phyloP scores from a whole-genome alignment of 2,329 filamentous ascomycete species.

The Fusarium subtropicale region DNA sequence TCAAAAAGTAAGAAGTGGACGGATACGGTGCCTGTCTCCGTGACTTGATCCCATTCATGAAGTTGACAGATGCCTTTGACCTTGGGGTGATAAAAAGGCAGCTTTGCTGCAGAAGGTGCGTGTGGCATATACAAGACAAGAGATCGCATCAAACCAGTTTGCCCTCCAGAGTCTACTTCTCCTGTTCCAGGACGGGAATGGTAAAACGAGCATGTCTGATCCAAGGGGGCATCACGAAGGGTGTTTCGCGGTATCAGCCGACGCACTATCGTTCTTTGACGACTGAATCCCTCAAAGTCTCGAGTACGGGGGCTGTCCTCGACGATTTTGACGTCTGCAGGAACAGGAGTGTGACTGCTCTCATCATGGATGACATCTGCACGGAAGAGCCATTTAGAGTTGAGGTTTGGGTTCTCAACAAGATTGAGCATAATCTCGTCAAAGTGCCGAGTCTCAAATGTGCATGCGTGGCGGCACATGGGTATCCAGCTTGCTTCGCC shows the following conservation, averaged over 20 bases:
- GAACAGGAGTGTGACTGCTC: slow-evolving; percentile 32
- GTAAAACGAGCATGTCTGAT: slow-evolving; percentile 87
- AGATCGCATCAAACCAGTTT: slow-evolving; percentile 47
- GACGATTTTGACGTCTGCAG: background rate
- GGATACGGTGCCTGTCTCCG: slow-evolving; percentile 63
- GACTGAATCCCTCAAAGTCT: slow-evolving; percentile 46
- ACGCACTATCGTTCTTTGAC: slow-evolving; percentile 76
- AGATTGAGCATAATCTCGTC: slow-evolving; percentile 77
- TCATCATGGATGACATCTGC: slow-evolving; percentile 74
- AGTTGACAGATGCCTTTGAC: slow-evolving; percentile 80
- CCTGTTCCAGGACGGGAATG: slow-evolving; percentile 38
- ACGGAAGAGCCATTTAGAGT: slow-evolving; percentile 80
- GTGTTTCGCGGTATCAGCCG: slow-evolving; percentile 85
- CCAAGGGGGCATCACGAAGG: slow-evolving; percentile 76
- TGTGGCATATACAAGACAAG: slow-evolving; percentile 83
- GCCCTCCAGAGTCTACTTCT: slow-evolving; percentile 28
- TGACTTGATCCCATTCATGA: slow-evolving; percentile 69
- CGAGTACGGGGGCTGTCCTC: background rate
- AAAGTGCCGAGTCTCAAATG: slow-evolving; percentile 73
- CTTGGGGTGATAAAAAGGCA: slow-evolving; percentile 90
- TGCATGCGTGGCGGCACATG: slow-evolving; percentile 67
- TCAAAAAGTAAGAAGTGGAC: slow-evolving; percentile 70
- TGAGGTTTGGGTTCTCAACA: slow-evolving; percentile 82
- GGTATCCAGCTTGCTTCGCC: slow-evolving; percentile 60
- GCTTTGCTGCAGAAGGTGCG: slow-evolving; percentile 65